Percentiles rank a stretch among this genome's conserved stretches.
These are phyloP conservation scores for Choanephora cucurbitarum DNA, from an alignment of 371 early-diverging fungal genomes.

Conservation along the genomic window DNA sequence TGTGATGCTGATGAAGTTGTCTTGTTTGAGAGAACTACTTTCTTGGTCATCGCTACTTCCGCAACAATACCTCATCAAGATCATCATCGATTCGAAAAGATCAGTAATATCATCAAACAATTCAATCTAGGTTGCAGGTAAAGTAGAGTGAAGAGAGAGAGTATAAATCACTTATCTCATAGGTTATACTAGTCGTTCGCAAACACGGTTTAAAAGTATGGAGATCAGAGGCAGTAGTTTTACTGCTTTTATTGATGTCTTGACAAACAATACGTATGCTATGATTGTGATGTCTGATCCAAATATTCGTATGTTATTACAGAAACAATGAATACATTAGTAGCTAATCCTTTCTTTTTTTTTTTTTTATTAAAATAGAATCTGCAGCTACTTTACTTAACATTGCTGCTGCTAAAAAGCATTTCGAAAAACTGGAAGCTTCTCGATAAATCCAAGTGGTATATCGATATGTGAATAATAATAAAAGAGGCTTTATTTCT, in stretches of 20 bases:
- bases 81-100: slow-evolving; percentile 86
- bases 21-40: slow-evolving; percentile 92
- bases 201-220: slow-evolving; percentile 87
- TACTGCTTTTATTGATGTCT: slow-evolving; percentile 87
- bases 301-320: slow-evolving; percentile 80
- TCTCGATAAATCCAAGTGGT: slow-evolving; percentile 24
- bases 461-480: no score
- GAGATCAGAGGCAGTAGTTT: slow-evolving; percentile 83
- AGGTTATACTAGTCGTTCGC: slow-evolving; percentile 49
- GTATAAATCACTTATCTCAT: no score
- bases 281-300: slow-evolving; percentile 92
- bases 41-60: slow-evolving; percentile 89
- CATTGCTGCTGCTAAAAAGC: slow-evolving; percentile 81
- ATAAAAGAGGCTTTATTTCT: no score
- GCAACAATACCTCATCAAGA: slow-evolving; percentile 61
- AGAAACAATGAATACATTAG: no score
- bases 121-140: slow-evolving; percentile 87
- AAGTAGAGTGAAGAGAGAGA: slow-evolving; percentile 5
- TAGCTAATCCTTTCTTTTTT: background rate
- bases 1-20: slow-evolving; percentile 95
- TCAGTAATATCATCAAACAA: slow-evolving; percentile 93
- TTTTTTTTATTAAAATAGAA: slow-evolving; percentile 53
- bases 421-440: slow-evolving; percentile 85
- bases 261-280: slow-evolving; percentile 93
- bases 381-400: slow-evolving; percentile 84